Evolutionary conservation across 345 rosid genomes (phyloP).

Genomic region (Arabis hirsuta): DNA sequence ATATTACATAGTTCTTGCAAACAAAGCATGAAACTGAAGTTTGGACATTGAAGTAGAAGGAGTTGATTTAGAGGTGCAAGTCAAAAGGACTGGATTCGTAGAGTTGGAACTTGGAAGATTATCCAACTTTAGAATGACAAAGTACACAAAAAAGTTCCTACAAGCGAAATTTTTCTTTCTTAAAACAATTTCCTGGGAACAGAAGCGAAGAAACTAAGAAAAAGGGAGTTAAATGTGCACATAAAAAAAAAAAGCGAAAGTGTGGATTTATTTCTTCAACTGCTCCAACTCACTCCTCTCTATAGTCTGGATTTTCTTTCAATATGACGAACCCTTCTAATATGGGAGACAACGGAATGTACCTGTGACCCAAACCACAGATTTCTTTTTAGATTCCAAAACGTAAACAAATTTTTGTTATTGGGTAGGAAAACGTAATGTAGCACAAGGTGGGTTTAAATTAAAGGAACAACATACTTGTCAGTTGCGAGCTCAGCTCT

Average conservation of each 20-base stretch:
- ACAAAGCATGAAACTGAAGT: too few species aligned
- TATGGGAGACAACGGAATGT: slow-evolving; percentile 83
- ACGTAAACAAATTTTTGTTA: slow-evolving; percentile 6
- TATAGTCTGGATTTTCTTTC: slow-evolving; percentile 80
- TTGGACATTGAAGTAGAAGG: too few species aligned
- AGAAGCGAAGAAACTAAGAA: slow-evolving; percentile 14
- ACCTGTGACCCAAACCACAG: slow-evolving; percentile 48
- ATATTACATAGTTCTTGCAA: slow-evolving; percentile 3
- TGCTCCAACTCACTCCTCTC: slow-evolving; percentile 54
- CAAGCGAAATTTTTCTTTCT: too few species aligned
- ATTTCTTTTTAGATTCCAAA: neutral
- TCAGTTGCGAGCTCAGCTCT: slow-evolving; percentile 95
- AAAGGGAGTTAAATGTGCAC: slow-evolving; percentile 14
- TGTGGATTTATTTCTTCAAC: slow-evolving; percentile 17
- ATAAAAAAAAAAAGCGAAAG: slow-evolving; percentile 8
- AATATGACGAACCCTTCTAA: slow-evolving; percentile 92
- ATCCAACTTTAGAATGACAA: slow-evolving; percentile 20
- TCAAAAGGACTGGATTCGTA: neutral
- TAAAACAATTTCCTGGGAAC: neutral
- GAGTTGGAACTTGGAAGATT: neutral
- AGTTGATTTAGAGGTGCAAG: neutral
- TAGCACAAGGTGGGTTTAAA: neutral
- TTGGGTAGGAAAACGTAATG: neutral
- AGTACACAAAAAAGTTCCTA: slow-evolving; percentile 24
- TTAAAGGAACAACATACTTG: slow-evolving; percentile 56